Conservation (phyloP, 768 basidiomycete genomes). For the Mycena floridula region DNA sequence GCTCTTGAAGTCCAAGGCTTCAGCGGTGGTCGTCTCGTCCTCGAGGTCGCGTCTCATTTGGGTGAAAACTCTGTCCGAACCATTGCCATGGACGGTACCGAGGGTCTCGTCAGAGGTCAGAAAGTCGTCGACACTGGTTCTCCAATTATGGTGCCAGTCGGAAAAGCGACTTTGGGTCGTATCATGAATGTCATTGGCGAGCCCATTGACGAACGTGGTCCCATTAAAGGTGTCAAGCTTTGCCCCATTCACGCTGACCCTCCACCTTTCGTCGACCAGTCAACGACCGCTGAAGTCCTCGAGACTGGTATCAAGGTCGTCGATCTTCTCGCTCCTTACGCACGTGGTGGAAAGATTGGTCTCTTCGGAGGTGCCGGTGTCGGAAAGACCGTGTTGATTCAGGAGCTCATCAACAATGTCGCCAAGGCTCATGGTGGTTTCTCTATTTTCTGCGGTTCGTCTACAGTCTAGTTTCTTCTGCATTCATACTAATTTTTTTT, state of each 20-base stretch:
- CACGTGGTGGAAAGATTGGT: slow-evolving; percentile 99
- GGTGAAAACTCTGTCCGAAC: slow-evolving; percentile 99
- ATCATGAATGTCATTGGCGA: slow-evolving; percentile 99
- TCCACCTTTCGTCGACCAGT: slow-evolving; percentile 96
- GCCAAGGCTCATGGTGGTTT: slow-evolving; percentile 99
- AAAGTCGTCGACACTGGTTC: slow-evolving; percentile 95
- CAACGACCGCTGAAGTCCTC: slow-evolving; percentile 96
- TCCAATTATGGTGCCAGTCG: slow-evolving; percentile 96
- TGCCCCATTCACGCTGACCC: slow-evolving; percentile 96
- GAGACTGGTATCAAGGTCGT: slow-evolving; percentile 99
- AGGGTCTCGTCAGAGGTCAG: slow-evolving; percentile 98
- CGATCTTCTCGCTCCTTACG: slow-evolving; percentile 98
- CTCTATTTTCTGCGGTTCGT: slow-evolving; percentile 95
- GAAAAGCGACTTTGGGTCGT: slow-evolving; percentile 88
- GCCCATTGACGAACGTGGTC: slow-evolving; percentile 99
- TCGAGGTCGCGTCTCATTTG: slow-evolving; percentile 97
- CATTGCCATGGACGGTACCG: slow-evolving; percentile 99
- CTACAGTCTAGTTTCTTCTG: neutral
- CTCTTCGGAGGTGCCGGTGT: slow-evolving; percentile 99
- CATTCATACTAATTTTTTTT: slow-evolving; percentile 2
- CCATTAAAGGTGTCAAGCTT: slow-evolving; percentile 92
- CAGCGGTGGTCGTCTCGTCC: slow-evolving; percentile 92
- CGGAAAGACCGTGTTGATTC: slow-evolving; percentile 99
- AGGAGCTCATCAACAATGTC: slow-evolving; percentile 99
- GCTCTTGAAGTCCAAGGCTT: slow-evolving; percentile 97